Conservation (phyloP, 805 yeast genomes). For the Metschnikowia koreensis region DNA sequence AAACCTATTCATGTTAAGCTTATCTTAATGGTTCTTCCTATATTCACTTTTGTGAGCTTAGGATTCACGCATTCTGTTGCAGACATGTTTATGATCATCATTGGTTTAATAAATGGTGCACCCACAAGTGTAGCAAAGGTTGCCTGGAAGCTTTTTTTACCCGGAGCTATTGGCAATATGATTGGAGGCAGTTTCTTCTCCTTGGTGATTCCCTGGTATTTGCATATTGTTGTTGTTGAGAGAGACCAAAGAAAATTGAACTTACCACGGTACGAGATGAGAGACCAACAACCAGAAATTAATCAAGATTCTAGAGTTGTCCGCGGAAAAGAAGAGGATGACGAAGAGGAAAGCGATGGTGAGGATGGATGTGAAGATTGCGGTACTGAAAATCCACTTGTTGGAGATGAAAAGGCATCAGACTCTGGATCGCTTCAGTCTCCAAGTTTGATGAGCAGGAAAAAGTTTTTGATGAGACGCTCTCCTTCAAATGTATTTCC, state of each 20-base stretch:
- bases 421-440: constrained; percentile 3
- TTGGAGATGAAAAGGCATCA: neutral
- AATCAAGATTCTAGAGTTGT: constrained; percentile 79
- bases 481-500: constrained; percentile 80
- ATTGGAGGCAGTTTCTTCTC: constrained; percentile 77
- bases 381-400: constrained; percentile 10
- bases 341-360: constrained; percentile 10
- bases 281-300: constrained; percentile 79
- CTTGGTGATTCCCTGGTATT: constrained; percentile 64
- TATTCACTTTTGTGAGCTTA: constrained; percentile 73
- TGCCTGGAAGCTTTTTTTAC: constrained; percentile 71
- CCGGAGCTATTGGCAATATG: constrained; percentile 72
- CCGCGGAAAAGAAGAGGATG: constrained; percentile 27
- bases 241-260: constrained; percentile 59
- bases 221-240: constrained; percentile 72
- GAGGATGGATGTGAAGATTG: constrained; percentile 10
- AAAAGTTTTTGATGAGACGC: neutral
- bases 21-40: constrained; percentile 60
- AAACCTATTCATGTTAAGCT: constrained; percentile 78
- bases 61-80: constrained; percentile 83
- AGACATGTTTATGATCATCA: constrained; percentile 68
- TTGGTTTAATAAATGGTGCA: constrained; percentile 68
- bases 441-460: neutral
- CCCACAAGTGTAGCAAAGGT: constrained; percentile 59
- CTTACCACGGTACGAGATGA: constrained; percentile 65